Percentiles rank a stretch among this genome's conserved stretches.
phyloP scores from a whole-genome alignment of 805 yeast genomes.

The Candida khao-thaluensis region DNA sequence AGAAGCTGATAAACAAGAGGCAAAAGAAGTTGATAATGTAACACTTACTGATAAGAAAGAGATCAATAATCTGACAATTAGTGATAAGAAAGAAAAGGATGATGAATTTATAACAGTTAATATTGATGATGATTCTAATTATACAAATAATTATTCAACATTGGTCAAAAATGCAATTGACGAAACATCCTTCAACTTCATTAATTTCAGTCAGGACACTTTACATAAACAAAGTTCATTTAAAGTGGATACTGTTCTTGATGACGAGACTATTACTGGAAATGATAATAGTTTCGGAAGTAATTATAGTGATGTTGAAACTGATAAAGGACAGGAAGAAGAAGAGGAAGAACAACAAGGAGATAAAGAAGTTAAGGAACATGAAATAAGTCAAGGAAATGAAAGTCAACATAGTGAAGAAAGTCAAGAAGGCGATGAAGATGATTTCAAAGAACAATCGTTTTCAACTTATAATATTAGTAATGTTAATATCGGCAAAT shows the following conservation, averaged over 20 bases:
- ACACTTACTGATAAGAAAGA: no score
- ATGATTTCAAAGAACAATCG: slow-evolving; percentile 7
- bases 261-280: slow-evolving; percentile 3
- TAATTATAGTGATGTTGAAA: background rate
- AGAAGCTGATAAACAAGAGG: no score
- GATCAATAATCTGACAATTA: background rate
- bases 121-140: slow-evolving; percentile 12
- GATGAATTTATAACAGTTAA: slow-evolving; percentile 24
- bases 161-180: slow-evolving; percentile 15
- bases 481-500: slow-evolving; percentile 6
- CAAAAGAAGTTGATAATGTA: no score
- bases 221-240: background rate
- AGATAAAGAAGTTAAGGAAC: background rate
- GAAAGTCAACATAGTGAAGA: background rate
- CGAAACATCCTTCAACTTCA: slow-evolving; percentile 5
- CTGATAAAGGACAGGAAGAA: background rate
- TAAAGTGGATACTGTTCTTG: slow-evolving; percentile 1
- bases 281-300: background rate
- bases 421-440: slow-evolving; percentile 3
- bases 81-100: slow-evolving; percentile 1
- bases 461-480: slow-evolving; percentile 4
- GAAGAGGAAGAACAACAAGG: background rate
- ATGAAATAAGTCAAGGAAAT: background rate
- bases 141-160: slow-evolving; percentile 14
- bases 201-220: slow-evolving; percentile 20